These are phyloP conservation scores for Lentinula sp. DNA, from an alignment of 768 basidiomycete genomes.

Conservation along the genomic window DNA sequence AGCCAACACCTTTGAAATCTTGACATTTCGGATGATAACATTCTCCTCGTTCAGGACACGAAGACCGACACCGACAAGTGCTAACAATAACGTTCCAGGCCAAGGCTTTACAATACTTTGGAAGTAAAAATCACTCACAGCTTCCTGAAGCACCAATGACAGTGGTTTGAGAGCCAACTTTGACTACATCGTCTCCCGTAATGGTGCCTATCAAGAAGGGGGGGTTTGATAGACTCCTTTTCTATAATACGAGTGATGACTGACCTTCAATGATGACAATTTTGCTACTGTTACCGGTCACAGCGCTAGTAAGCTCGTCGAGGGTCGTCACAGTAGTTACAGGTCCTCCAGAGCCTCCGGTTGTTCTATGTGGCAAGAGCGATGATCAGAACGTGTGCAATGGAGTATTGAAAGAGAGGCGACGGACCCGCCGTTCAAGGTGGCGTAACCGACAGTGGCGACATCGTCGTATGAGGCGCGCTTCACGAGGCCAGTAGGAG, in stretches of 20 bases:
- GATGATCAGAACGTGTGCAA: background rate
- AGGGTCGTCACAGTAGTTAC: constrained; percentile 37
- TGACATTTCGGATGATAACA: constrained; percentile 45
- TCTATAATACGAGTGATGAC: background rate
- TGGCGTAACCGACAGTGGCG: constrained; percentile 32
- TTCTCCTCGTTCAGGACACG: constrained; percentile 35
- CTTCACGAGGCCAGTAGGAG: constrained; percentile 15
- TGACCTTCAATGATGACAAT: constrained; percentile 38
- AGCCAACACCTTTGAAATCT: constrained; percentile 42
- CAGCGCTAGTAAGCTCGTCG: constrained; percentile 32
- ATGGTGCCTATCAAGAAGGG: constrained; percentile 26
- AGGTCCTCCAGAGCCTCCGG: constrained; percentile 37
- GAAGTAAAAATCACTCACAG: constrained; percentile 16
- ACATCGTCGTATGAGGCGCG: constrained; percentile 30
- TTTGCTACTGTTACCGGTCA: constrained; percentile 33
- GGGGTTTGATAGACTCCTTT: background rate
- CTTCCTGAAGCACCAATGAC: constrained; percentile 34
- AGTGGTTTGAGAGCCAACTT: constrained; percentile 37
- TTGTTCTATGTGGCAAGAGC: constrained; percentile 23
- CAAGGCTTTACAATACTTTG: background rate
- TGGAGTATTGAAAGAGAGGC: background rate
- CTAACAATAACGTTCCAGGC: constrained; percentile 13
- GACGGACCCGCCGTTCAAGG: constrained; percentile 17
- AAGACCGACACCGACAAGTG: constrained; percentile 38
- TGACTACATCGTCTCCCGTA: constrained; percentile 35